Evolutionary conservation across 176 grass and related monocot species (phyloP), one percentile per base, ranked within the genome.

Genomic region (Musa acuminata): DNA sequence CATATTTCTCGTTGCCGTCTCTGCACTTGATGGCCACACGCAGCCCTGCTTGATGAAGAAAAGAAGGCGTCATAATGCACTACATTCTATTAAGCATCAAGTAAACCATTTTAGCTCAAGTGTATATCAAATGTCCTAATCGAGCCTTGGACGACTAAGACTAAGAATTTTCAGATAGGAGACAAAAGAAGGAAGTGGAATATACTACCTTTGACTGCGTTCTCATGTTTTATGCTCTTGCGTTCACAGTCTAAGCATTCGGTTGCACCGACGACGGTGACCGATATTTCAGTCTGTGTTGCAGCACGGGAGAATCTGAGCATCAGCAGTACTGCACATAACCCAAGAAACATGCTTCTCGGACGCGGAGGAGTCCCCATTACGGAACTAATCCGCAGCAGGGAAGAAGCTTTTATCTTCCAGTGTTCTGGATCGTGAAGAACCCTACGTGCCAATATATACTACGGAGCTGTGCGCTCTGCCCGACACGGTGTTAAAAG

Each of bases 11-110:
- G 55, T 52, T 63, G 82, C 58, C 55, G 43, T 80, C 73, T 29
- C 78, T 84, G 84, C 90, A 92, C 50, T 84, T 86, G 79, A 92
- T 75, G 1, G 64, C 84, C 21, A 86, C 82, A 21, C 86, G 77
- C 57, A 92, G 77, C 49, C 74, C 90, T 92, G 84, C 52, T 26
- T 80, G 5, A 0, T 13, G 20, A 0, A 2, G 13, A 3, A 19
- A n/a, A 50, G 35, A 43, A 43, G 6, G 35, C 35, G 35, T 43
- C 35, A 6, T 43, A 43, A 43, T 43, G 35, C 35, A 6, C 35
- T 6, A 6, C 35, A 43, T 43, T 43, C 35, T 5, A 43, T 6
- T 43, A 43, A 43, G 35, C 35, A 43, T 43, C 35, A 43, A 43
- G 35, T 6, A 43, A 5, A 43, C 4, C 6, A 43, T 43, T 6